phyloP scores from a whole-genome alignment of 371 early-diverging fungal genomes.

The Rhizopus arrhizus region DNA sequence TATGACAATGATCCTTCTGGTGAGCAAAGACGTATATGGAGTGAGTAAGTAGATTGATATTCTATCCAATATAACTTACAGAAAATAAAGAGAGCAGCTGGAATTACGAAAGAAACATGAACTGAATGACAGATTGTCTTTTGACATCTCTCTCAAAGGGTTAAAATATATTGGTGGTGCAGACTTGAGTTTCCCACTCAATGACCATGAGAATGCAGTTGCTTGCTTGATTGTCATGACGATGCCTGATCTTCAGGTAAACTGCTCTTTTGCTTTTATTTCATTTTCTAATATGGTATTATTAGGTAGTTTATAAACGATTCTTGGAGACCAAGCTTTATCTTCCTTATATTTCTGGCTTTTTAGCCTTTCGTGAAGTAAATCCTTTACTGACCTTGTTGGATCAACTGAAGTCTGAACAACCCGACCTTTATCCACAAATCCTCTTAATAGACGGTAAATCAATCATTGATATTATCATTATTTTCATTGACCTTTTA shows the following conservation, averaged over 20 bases:
- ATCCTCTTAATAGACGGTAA: slow-evolving; percentile 83
- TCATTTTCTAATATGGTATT: slow-evolving; percentile 19
- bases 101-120: slow-evolving; percentile 10
- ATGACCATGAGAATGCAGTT: slow-evolving; percentile 66
- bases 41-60: slow-evolving; percentile 17
- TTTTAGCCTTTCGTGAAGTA: slow-evolving; percentile 88
- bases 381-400: slow-evolving; percentile 63
- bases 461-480: no score
- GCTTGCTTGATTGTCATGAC: slow-evolving; percentile 73
- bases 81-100: slow-evolving; percentile 18
- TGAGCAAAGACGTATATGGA: slow-evolving; percentile 26
- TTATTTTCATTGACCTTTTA: background rate
- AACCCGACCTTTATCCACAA: slow-evolving; percentile 71
- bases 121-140: slow-evolving; percentile 25
- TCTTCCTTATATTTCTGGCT: slow-evolving; percentile 84
- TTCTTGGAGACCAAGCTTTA: slow-evolving; percentile 59
- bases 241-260: slow-evolving; percentile 62
- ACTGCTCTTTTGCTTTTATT: slow-evolving; percentile 12
- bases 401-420: slow-evolving; percentile 40
- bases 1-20: slow-evolving; percentile 28
- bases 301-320: slow-evolving; percentile 58
- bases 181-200: slow-evolving; percentile 78
- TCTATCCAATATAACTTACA: background rate
- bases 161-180: slow-evolving; percentile 78
- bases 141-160: slow-evolving; percentile 38